Evolutionary conservation across 2,329 filamentous ascomycete genomes (phyloP).

Genomic region (Talaromyces atroroseus): DNA sequence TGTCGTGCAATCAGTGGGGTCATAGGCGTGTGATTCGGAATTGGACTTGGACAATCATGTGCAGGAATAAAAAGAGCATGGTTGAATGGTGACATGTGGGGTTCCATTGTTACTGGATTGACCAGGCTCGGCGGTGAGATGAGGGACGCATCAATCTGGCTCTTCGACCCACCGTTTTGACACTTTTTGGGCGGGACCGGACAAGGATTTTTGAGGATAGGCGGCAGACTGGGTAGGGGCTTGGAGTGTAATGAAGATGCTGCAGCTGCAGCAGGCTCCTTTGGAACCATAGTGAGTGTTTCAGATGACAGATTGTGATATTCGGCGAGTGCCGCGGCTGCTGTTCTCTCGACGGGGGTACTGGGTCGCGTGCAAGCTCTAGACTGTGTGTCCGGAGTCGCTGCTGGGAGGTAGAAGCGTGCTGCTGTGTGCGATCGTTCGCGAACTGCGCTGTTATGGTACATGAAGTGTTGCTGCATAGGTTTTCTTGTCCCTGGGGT

Average conservation of each 20-base stretch:
- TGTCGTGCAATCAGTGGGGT: slow-evolving; percentile 28
- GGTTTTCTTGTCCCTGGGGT: slow-evolving; percentile 24
- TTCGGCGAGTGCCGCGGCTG: slow-evolving; percentile 17
- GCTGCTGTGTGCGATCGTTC: slow-evolving; percentile 17
- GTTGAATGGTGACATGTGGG: slow-evolving; percentile 34
- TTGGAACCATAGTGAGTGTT: slow-evolving; percentile 27
- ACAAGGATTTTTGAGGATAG: slow-evolving; percentile 20
- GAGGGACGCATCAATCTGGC: slow-evolving; percentile 33
- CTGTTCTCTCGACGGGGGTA: slow-evolving; percentile 18
- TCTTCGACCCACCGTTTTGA: slow-evolving; percentile 20
- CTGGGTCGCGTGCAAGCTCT: slow-evolving; percentile 20
- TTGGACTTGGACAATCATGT: slow-evolving; percentile 32
- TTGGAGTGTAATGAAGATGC: slow-evolving; percentile 27
- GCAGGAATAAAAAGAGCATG: slow-evolving; percentile 37
- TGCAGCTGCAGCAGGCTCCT: slow-evolving; percentile 19
- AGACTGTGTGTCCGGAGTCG: slow-evolving; percentile 14
- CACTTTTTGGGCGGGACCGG: slow-evolving; percentile 21
- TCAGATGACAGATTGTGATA: slow-evolving; percentile 23
- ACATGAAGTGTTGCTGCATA: slow-evolving; percentile 25
- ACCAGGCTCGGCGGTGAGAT: slow-evolving; percentile 34
- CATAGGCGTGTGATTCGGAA: slow-evolving; percentile 27
- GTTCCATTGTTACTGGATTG: slow-evolving; percentile 35
- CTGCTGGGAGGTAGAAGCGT: slow-evolving; percentile 21
- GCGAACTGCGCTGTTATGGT: slow-evolving; percentile 16
- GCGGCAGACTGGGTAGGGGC: slow-evolving; percentile 27